Evolutionary conservation across 805 yeast genomes (phyloP), one percentile per base, ranked within the genome.

Genomic region (baker's yeast (Saccharomyces cerevisiae)): DNA sequence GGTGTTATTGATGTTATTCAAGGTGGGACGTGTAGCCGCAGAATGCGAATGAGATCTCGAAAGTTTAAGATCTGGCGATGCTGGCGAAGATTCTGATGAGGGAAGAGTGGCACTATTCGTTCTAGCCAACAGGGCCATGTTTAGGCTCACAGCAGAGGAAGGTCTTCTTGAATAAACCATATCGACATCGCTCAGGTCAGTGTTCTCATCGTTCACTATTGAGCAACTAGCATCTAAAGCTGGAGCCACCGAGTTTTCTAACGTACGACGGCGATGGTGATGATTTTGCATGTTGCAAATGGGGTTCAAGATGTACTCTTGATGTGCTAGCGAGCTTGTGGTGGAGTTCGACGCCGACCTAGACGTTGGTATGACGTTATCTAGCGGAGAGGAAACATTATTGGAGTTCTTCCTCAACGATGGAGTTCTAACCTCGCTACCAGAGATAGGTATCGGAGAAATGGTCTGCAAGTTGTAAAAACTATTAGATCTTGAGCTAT

Each of bases 201-300:
- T 74, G 47, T 74, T 70, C 10, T 71, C 63, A 61, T 82, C 83
- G 13, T 83, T 79, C 47, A 83, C 76, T 41, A 87, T 73, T 56
- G 85, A 81, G 21, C 83, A 78, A 4, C 94, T 80, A 8, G 96
- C 89, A 62, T 88, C 96, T 60, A 89, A 73, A 6, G 88, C 88
- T 0, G 96, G 91, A 1, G 95, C 87, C 22, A 89, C 87, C 60
- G 71, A 80, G 68, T 89, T 87, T 67, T 88, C 87, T 41, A 70
- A 61, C 14, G 75, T 73, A 69, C 75, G 68, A 61, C 71, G 75
- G 4, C 70, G 68, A 32, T 76, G 56, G 21, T 56, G 58, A 46
- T 36, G 43, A 13, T 36, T 21, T 17, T 36, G 43, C 24, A 36
- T 36, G 17, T 36, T 8, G 3, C 24, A 36, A 21, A 36, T 17